These are phyloP conservation scores for Phytophthora pini DNA, from an alignment of 352 stramenopile genomes.

Conservation along the genomic window DNA sequence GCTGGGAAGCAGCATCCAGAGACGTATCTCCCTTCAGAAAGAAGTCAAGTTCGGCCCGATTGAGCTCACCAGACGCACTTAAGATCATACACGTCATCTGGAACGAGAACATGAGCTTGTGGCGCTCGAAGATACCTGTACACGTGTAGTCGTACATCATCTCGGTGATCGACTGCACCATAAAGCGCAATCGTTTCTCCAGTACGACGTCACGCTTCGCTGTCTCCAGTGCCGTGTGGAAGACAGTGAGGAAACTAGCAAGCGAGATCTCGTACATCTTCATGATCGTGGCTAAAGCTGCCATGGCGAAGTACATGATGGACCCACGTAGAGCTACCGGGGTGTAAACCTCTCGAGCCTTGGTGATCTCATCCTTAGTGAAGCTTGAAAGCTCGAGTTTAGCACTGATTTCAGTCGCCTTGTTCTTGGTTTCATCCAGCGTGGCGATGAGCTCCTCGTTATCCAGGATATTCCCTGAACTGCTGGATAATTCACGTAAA, in stretches of 20 bases:
- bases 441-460: slow-evolving; percentile 96
- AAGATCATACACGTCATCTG: slow-evolving; percentile 98
- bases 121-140: slow-evolving; percentile 96
- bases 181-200: slow-evolving; percentile 86
- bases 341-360: slow-evolving; percentile 90
- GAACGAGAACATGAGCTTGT: slow-evolving; percentile 98
- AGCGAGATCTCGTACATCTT: slow-evolving; percentile 97
- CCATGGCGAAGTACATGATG: slow-evolving; percentile 96
- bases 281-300: slow-evolving; percentile 92
- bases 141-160: slow-evolving; percentile 98
- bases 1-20: slow-evolving; percentile 76
- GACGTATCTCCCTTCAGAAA: slow-evolving; percentile 97
- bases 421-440: slow-evolving; percentile 95
- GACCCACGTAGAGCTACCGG: slow-evolving; percentile 92
- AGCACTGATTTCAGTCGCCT: slow-evolving; percentile 93
- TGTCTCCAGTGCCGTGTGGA: slow-evolving; percentile 90
- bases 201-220: slow-evolving; percentile 93
- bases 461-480: slow-evolving; percentile 94
- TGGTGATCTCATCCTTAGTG: slow-evolving; percentile 95
- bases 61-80: slow-evolving; percentile 80
- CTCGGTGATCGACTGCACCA: slow-evolving; percentile 92
- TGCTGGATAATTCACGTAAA: slow-evolving; percentile 90
- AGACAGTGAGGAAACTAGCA: slow-evolving; percentile 92
- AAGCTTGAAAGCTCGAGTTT: slow-evolving; percentile 94
- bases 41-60: slow-evolving; percentile 92